phyloP scores from a whole-genome alignment of 495 filamentous ascomycete genomes.

The Parathielavia appendiculata region DNA sequence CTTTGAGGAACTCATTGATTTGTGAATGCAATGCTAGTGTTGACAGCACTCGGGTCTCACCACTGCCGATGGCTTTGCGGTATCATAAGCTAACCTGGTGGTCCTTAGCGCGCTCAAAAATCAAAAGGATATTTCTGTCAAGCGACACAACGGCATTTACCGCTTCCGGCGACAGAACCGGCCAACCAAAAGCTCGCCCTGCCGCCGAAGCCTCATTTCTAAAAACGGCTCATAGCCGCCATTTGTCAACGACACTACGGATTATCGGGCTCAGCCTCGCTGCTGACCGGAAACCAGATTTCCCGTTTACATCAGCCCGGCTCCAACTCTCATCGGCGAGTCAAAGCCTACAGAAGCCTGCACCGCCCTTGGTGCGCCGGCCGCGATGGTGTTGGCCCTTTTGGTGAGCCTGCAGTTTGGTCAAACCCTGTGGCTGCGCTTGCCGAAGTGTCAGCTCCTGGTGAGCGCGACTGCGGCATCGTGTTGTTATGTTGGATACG shows the following conservation, averaged over 20 bases:
- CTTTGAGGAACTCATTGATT: no score
- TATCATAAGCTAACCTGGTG: no score
- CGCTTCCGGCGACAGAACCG: neutral
- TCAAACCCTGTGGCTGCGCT: slow-evolving; percentile 1
- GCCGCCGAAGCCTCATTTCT: neutral
- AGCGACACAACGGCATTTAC: neutral
- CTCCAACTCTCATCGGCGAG: neutral
- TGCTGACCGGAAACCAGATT: slow-evolving; percentile 2
- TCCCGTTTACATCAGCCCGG: slow-evolving; percentile 4
- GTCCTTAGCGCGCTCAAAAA: no score
- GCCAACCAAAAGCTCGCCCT: neutral
- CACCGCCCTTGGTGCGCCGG: neutral
- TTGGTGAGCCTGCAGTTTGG: neutral
- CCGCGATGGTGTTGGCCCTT: neutral
- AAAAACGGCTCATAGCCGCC: slow-evolving; percentile 4
- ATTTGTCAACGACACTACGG: neutral
- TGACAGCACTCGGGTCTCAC: no score
- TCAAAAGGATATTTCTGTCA: no score
- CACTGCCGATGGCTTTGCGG: no score
- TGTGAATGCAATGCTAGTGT: no score
- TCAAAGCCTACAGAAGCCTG: neutral
- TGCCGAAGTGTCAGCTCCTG: neutral
- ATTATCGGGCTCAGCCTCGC: neutral
- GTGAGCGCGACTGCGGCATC: neutral
- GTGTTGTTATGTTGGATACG: neutral